Evolutionary conservation across 495 filamentous ascomycete genomes (phyloP).

Genomic region (Daldinia childiae): DNA sequence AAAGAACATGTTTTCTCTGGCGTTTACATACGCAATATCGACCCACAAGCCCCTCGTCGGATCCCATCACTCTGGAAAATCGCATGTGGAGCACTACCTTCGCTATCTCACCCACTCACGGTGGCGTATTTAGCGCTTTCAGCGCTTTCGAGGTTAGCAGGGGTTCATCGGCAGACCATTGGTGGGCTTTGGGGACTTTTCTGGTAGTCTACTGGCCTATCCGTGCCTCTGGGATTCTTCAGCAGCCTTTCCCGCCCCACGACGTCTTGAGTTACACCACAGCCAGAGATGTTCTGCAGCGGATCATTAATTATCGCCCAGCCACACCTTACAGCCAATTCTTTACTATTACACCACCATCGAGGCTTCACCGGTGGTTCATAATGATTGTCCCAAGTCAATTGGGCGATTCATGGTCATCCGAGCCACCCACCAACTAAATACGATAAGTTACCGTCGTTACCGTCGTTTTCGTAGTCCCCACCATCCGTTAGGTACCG

Average conservation of each 20-base stretch:
- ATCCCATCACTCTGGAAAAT: background rate
- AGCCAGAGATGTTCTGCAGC: slow-evolving; percentile 3
- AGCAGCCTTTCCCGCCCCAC: slow-evolving; percentile 3
- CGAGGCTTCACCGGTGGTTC: background rate
- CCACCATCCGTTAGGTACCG: background rate
- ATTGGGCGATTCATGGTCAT: background rate
- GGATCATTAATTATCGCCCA: slow-evolving; percentile 1
- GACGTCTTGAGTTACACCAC: background rate
- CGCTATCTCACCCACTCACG: slow-evolving; percentile 17
- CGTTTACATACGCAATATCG: background rate
- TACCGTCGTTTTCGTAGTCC: background rate
- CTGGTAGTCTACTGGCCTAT: background rate
- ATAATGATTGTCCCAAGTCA: background rate
- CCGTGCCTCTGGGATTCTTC: slow-evolving; percentile 6
- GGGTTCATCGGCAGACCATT: slow-evolving; percentile 16
- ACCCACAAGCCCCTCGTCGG: background rate
- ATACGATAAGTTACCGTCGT: background rate
- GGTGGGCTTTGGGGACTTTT: background rate
- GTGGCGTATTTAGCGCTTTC: slow-evolving; percentile 20
- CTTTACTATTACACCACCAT: background rate
- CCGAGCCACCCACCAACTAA: background rate
- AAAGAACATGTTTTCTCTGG: background rate
- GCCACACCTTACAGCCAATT: background rate
- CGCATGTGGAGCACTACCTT: background rate
- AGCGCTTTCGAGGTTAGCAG: slow-evolving; percentile 11